These are phyloP conservation scores for Asterophora lycoperdoides DNA, from an alignment of 768 basidiomycete genomes.

Conservation along the genomic window DNA sequence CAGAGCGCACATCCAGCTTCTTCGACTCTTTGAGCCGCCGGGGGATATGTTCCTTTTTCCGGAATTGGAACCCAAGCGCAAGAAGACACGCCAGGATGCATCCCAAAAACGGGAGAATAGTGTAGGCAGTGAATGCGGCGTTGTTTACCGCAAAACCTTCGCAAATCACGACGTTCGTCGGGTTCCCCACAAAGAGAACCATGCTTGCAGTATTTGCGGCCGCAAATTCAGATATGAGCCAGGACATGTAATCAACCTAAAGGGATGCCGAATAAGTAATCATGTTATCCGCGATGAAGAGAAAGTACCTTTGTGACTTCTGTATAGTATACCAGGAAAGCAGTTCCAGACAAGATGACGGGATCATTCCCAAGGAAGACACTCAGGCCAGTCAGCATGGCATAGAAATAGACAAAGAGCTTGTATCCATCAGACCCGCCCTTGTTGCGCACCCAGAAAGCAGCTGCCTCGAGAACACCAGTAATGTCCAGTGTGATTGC, in stretches of 20 bases:
- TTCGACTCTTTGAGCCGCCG: conserved; percentile 32
- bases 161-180: conserved; percentile 90
- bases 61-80: conserved; percentile 58
- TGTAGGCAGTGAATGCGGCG: conserved; percentile 75
- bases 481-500: conserved; percentile 88
- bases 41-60: conserved; percentile 50
- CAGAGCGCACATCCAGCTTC: conserved; percentile 48
- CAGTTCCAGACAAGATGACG: conserved; percentile 86
- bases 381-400: conserved; percentile 75
- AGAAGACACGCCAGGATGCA: conserved; percentile 59
- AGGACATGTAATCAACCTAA: conserved; percentile 48
- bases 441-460: conserved; percentile 83
- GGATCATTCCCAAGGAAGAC: conserved; percentile 91
- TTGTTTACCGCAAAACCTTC: conserved; percentile 81
- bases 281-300: background rate
- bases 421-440: conserved; percentile 69
- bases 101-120: conserved; percentile 75
- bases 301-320: conserved; percentile 44
- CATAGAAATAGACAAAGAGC: conserved; percentile 77
- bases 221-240: conserved; percentile 74
- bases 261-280: background rate
- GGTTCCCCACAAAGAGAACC: conserved; percentile 81
- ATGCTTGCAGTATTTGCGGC: conserved; percentile 77
- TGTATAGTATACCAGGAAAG: conserved; percentile 88
- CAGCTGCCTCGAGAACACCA: conserved; percentile 69